These are phyloP conservation scores for Rhynchospora tenuis DNA, from an alignment of 176 grass and related monocot genomes.

Conservation along the genomic window DNA sequence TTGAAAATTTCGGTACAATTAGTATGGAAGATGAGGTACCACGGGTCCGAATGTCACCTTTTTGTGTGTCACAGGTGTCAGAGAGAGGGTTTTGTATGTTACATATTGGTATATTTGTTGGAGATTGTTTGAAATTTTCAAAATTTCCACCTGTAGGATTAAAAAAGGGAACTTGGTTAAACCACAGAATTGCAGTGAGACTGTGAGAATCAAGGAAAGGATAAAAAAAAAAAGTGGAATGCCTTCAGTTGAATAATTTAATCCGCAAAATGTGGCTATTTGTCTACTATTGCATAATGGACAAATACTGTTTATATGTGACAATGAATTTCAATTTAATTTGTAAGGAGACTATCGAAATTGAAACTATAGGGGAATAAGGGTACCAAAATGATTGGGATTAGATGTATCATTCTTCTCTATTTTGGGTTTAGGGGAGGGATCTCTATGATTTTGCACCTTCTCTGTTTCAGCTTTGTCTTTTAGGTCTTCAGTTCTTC, in stretches of 20 bases:
- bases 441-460: not conserved
- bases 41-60: constrained; percentile 62
- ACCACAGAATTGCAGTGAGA: not conserved
- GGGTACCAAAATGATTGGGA: constrained; percentile 35
- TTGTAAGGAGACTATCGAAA: not conserved
- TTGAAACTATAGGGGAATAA: not conserved
- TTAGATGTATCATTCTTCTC: constrained; percentile 15
- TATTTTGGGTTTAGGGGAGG: not conserved
- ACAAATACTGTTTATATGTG: not conserved
- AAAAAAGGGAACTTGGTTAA: not conserved
- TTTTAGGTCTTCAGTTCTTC: constrained; percentile 11
- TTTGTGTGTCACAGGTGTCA: constrained; percentile 55
- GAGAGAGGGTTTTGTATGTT: constrained; percentile 31
- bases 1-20: constrained; percentile 20
- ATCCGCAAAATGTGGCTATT: not conserved
- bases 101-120: constrained; percentile 26
- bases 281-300: not conserved
- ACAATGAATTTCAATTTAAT: no score
- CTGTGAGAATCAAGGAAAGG: not conserved
- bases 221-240: not conserved
- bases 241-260: not conserved
- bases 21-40: constrained; percentile 35
- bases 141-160: constrained; percentile 14
- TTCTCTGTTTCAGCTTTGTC: not conserved
- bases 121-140: constrained; percentile 24